phyloP scores from a whole-genome alignment of 805 yeast species.

The Pichia heedii region DNA sequence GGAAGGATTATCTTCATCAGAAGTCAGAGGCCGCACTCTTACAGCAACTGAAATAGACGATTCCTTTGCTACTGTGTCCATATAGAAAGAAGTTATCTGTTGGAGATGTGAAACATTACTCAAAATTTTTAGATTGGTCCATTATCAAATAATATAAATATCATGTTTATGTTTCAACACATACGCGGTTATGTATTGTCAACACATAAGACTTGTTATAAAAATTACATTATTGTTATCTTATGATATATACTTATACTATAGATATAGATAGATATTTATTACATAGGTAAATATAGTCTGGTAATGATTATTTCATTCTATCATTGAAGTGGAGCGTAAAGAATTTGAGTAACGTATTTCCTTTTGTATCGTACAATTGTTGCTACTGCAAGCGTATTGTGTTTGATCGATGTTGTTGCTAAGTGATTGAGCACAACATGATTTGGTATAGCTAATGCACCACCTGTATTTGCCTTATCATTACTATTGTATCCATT shows the following conservation, averaged over 20 bases:
- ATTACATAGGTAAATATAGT: no score
- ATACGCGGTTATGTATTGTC: no score
- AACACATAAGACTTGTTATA: no score
- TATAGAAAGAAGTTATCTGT: not conserved
- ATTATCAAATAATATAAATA: no score
- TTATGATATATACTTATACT: no score
- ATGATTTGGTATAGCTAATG: conserved; percentile 88
- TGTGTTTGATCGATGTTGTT: conserved; percentile 91
- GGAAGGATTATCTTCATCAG: conserved; percentile 35
- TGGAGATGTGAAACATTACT: no score
- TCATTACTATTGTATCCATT: conserved; percentile 59
- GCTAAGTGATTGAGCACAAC: conserved; percentile 91
- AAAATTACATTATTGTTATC: no score
- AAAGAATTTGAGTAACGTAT: conserved; percentile 84
- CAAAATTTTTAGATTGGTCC: no score
- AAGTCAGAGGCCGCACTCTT: conserved; percentile 77
- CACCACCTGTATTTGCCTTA: conserved; percentile 76
- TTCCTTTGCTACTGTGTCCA: conserved; percentile 20
- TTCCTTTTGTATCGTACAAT: conserved; percentile 82
- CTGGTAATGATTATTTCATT: no score
- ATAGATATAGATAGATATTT: no score
- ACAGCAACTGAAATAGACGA: conserved; percentile 72
- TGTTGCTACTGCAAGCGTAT: conserved; percentile 87
- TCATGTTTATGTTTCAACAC: no score
- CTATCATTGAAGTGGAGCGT: conserved; percentile 65